These are phyloP conservation scores for Wallacemonas rigidus DNA, from an alignment of 208 protist genomes.

Conservation along the genomic window DNA sequence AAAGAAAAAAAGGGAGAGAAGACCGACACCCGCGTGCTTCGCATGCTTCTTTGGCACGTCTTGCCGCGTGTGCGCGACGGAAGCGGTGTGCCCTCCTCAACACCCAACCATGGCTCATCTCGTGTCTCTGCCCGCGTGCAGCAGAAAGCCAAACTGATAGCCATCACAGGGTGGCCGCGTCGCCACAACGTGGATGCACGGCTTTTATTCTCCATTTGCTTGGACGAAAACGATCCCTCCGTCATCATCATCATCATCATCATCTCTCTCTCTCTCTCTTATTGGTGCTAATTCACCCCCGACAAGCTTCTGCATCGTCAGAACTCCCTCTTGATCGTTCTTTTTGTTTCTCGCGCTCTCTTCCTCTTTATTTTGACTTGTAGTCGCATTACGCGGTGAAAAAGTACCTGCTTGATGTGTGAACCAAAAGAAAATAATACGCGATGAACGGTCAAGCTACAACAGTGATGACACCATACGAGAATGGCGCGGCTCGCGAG, in stretches of 20 bases:
- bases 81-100: not conserved
- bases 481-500: slow-evolving; percentile 1
- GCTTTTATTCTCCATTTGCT: not conserved
- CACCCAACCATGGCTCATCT: not conserved
- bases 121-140: too few relatives aligned
- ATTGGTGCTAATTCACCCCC: not conserved
- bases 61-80: not conserved
- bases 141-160: too few relatives aligned
- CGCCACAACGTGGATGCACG: too few relatives aligned
- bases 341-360: too few relatives aligned
- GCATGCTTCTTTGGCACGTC: not conserved
- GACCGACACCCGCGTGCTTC: not conserved
- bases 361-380: too few relatives aligned
- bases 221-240: not conserved
- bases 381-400: too few relatives aligned
- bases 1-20: not conserved
- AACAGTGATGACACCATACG: slow-evolving; percentile 1
- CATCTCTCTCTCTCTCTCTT: not conserved
- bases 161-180: too few relatives aligned
- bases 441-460: not conserved
- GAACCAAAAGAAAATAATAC: too few relatives aligned
- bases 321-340: too few relatives aligned
- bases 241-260: not conserved
- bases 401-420: too few relatives aligned
- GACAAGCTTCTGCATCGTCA: not conserved